Evolutionary conservation across 2,329 filamentous ascomycete species (phyloP).

Genomic region (Fusarium cyanostomum): DNA sequence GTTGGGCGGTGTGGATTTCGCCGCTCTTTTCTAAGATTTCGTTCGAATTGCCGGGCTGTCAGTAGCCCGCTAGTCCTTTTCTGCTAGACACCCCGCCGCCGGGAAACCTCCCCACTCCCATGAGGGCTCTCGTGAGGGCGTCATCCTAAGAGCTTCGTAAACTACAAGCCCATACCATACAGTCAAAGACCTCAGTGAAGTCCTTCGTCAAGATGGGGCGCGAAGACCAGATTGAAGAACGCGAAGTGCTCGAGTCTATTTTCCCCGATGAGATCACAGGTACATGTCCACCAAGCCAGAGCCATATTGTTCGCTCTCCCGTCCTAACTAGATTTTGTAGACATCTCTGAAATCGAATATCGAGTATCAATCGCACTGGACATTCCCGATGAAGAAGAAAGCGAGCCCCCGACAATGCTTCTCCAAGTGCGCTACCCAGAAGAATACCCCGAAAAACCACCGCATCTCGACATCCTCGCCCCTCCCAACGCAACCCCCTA

Average conservation of each 20-base stretch:
- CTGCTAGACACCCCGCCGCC: conserved; percentile 42
- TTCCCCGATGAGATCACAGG: conserved; percentile 98
- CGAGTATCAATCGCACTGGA: conserved; percentile 89
- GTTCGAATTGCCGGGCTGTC: conserved; percentile 50
- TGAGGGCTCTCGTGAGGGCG: conserved; percentile 31
- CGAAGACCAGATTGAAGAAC: conserved; percentile 95
- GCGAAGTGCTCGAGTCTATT: conserved; percentile 97
- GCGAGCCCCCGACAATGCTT: conserved; percentile 75
- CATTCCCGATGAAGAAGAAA: conserved; percentile 71
- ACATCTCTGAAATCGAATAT: conserved; percentile 90
- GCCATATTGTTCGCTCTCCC: conserved; percentile 1
- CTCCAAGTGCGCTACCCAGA: conserved; percentile 91
- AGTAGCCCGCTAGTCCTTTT: conserved; percentile 38
- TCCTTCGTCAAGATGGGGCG: conserved; percentile 62
- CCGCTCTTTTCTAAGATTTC: conserved; percentile 28
- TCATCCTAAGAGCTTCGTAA: conserved; percentile 19
- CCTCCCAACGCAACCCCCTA: conserved; percentile 76
- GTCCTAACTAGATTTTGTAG: conserved; percentile 56
- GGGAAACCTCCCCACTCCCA: conserved; percentile 39
- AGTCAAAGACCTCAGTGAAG: conserved; percentile 1
- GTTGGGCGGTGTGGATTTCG: too few relatives aligned
- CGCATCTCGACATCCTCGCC: conserved; percentile 80
- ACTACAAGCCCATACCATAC: conserved; percentile 13
- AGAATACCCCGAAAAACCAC: conserved; percentile 87
- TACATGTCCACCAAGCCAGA: conserved; percentile 48